Evolutionary conservation across 176 grass and related monocot species (phyloP).

Genomic region (Lolium perenne): DNA sequence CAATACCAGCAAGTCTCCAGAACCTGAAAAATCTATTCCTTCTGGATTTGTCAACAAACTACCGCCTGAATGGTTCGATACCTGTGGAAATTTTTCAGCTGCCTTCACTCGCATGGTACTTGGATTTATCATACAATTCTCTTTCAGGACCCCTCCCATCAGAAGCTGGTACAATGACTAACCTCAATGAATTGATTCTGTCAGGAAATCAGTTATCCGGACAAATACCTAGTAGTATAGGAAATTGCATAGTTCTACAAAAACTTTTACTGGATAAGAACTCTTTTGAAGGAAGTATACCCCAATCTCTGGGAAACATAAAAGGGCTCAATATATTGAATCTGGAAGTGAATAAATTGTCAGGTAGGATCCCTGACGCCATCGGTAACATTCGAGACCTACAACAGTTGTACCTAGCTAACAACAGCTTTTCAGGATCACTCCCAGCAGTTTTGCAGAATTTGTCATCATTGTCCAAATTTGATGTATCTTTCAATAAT

Average conservation of each 20-base stretch:
- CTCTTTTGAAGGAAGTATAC: too few relatives aligned
- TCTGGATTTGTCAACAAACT: conserved; percentile 29
- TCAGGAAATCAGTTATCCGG: conserved; percentile 39
- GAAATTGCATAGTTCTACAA: conserved; percentile 34
- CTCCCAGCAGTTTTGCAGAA: too few relatives aligned
- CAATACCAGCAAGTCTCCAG: conserved; percentile 35
- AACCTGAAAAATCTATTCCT: not conserved
- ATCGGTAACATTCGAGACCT: too few relatives aligned
- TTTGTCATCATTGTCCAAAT: too few relatives aligned
- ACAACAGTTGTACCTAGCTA: too few relatives aligned
- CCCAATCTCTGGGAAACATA: too few relatives aligned
- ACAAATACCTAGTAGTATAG: conserved; percentile 39
- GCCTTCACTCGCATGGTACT: conserved; percentile 9
- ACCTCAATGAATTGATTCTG: conserved; percentile 24
- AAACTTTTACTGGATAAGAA: too few relatives aligned
- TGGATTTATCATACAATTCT: conserved; percentile 28
- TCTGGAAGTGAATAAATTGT: too few relatives aligned
- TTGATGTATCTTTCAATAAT: too few relatives aligned
- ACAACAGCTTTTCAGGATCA: too few relatives aligned
- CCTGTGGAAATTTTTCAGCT: not conserved
- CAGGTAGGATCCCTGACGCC: too few relatives aligned
- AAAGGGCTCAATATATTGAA: too few relatives aligned
- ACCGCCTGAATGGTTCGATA: conserved; percentile 17
- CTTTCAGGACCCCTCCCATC: conserved; percentile 22
- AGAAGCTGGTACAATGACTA: not conserved